These are phyloP conservation scores for Calonectria honghensis DNA, from an alignment of 2,329 filamentous ascomycete species.

Conservation along the genomic window DNA sequence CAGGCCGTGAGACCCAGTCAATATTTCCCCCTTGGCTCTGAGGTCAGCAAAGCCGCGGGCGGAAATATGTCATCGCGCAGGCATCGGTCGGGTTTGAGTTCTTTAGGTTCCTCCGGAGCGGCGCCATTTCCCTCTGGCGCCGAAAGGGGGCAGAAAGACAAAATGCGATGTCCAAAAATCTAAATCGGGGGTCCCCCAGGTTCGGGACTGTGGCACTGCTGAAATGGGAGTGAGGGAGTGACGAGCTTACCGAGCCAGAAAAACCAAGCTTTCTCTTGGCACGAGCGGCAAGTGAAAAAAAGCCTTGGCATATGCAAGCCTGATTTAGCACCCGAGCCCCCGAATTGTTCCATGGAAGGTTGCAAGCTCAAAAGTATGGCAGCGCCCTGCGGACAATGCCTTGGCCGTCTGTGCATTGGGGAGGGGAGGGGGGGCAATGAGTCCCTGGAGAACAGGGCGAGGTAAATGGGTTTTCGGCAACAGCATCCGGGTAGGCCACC, in stretches of 20 bases:
- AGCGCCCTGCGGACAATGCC: slow-evolving; percentile 7
- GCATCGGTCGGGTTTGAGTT: slow-evolving; percentile 6
- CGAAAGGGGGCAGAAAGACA: slow-evolving; percentile 13
- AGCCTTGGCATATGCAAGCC: slow-evolving; percentile 53
- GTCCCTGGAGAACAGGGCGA: neutral
- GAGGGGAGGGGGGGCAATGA: neutral
- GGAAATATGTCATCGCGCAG: neutral
- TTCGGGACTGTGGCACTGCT: slow-evolving; percentile 41
- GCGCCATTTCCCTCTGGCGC: slow-evolving; percentile 7
- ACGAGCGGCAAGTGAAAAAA: slow-evolving; percentile 46
- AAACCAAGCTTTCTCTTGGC: slow-evolving; percentile 58
- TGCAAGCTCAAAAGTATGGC: neutral
- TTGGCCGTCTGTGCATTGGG: slow-evolving; percentile 10
- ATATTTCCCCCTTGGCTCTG: neutral
- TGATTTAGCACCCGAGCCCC: slow-evolving; percentile 30
- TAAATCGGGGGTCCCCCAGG: slow-evolving; percentile 26
- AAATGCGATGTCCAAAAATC: slow-evolving; percentile 16
- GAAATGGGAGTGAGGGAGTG: slow-evolving; percentile 37
- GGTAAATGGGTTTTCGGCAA: neutral
- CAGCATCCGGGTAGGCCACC: neutral
- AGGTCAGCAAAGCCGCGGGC: neutral
- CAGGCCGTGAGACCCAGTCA: neutral
- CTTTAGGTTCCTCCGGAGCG: neutral
- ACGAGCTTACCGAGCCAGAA: slow-evolving; percentile 50
- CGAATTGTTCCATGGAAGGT: slow-evolving; percentile 23